Evolutionary conservation across 495 filamentous ascomycete genomes (phyloP), one percentile per base, ranked within the genome.

Genomic region (Elaphomyces granulatus): DNA sequence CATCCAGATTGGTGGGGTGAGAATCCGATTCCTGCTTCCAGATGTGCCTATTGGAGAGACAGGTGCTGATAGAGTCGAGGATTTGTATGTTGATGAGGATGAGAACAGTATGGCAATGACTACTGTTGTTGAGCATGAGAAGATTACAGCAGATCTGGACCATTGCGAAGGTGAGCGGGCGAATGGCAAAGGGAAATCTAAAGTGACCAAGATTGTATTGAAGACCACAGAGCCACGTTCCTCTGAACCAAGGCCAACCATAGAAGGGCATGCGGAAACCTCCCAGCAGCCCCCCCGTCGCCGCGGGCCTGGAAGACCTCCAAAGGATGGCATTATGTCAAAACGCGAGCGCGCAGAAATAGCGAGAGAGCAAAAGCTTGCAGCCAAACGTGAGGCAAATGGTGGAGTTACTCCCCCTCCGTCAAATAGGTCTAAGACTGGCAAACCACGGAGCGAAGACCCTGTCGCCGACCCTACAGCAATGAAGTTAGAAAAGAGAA

Each of bases 241-340:
- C 4, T 37, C 50, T 10, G 56, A 53, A 30, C 34, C 51, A 9
- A 37, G 53, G n/a, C 47, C 46, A 17, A 63, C 62, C 4, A 51
- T 64, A 4, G 64, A 68, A 35, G 42, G 43, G n/a, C 43, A 43
- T 1, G 54, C 48, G 12, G 64, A 61, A 35, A 57, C 52, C 41
- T 50, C 50, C 14, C 52, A 54, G 40, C 65, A 62, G 38, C 69
- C 73, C 3, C 65, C 68, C 2, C 83, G 77, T 52, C 81, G 84
- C 39, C 78, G 82, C 38, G 86, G 87, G 8, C 87, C 87, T 33
- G 87, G 87, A 21, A 66, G 87, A 38, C 87, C 87, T 33, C 87
- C 87, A 7, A 93, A 93, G 66, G 81, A 93, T 56, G 87, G 87
- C 4, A 76, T 90, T 52, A 87, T 92, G 74, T 94, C 86, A 6